Conservation (phyloP, 192 early-diverging fungal species). For the Backusella australiensis region DNA sequence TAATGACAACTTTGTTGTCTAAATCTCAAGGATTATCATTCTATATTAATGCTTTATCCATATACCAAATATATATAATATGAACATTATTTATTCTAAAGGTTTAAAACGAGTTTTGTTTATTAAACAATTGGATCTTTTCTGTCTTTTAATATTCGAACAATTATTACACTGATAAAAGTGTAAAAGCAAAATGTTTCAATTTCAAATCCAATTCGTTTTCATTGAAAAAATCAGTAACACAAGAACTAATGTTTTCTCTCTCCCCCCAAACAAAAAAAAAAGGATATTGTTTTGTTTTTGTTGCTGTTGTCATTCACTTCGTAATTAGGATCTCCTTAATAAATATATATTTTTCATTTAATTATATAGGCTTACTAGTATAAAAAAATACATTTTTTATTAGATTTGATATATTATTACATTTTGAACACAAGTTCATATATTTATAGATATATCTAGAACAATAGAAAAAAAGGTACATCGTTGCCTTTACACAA, state of each 20-base stretch:
- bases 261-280: too few species aligned
- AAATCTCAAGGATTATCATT: not conserved
- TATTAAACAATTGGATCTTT: not conserved
- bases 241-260: not conserved
- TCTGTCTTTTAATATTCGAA: not conserved
- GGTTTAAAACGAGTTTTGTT: not conserved
- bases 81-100: not conserved
- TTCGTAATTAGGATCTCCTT: not conserved
- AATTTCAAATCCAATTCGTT: not conserved
- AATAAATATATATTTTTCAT: not conserved
- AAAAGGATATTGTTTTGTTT: not conserved
- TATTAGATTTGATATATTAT: not conserved
- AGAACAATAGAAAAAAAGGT: conserved; percentile 7
- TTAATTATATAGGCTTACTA: not conserved
- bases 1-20: conserved; percentile 1
- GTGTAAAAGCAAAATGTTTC: not conserved
- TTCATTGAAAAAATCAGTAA: not conserved
- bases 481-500: not conserved
- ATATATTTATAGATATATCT: not conserved
- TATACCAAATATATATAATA: not conserved
- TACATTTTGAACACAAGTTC: not conserved
- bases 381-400: not conserved
- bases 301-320: not conserved
- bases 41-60: not conserved
- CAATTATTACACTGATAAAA: not conserved